These are phyloP conservation scores for Neurospora pannonica DNA, from an alignment of 495 filamentous ascomycete genomes.

Conservation along the genomic window DNA sequence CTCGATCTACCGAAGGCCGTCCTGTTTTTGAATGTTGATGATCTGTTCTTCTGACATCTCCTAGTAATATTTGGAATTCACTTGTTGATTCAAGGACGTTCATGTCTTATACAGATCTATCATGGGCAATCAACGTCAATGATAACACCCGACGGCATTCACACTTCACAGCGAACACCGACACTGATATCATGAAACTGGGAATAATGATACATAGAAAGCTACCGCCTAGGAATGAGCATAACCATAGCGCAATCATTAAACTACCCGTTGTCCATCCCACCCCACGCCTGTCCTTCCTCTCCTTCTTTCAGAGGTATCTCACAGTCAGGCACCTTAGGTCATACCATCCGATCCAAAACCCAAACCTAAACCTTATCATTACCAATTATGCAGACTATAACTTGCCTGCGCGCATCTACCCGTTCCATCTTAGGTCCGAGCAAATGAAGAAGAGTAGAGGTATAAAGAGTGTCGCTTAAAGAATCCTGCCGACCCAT, in stretches of 20 bases:
- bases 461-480: neutral
- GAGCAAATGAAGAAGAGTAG: neutral
- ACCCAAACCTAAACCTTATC: neutral
- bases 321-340: neutral
- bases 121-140: no score
- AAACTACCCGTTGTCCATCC: neutral
- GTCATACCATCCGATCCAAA: neutral
- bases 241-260: neutral
- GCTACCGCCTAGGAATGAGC: neutral
- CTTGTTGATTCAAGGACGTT: no score
- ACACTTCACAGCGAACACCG: neutral
- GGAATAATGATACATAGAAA: neutral
- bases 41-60: no score
- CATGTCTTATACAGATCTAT: no score
- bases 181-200: neutral
- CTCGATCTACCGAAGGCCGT: no score
- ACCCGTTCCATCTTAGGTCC: neutral
- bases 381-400: slow-evolving; percentile 1
- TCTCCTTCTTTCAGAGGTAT: neutral
- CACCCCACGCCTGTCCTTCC: neutral
- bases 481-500: neutral
- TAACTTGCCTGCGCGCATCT: neutral
- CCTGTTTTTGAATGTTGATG: no score
- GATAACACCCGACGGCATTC: neutral
- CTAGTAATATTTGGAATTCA: no score